Percentiles rank a stretch among this genome's conserved stretches.
These are phyloP conservation scores for Pyrus pyrifolia DNA, from an alignment of 306 rosid genomes.

Conservation along the genomic window DNA sequence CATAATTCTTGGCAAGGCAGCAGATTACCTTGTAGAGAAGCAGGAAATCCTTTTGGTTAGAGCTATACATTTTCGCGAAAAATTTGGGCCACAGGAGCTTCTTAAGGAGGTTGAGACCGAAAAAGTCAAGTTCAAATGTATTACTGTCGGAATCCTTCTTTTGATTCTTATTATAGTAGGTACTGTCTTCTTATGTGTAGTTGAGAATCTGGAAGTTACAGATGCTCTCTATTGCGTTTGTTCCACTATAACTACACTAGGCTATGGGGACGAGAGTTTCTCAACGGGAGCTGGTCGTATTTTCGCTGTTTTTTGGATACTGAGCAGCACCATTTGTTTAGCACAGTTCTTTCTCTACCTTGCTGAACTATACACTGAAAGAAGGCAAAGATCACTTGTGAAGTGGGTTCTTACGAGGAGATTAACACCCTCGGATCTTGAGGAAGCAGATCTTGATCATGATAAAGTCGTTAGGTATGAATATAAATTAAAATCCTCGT, in stretches of 20 bases:
- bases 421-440: slow-evolving; percentile 54
- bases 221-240: slow-evolving; percentile 82
- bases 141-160: slow-evolving; percentile 30
- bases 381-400: slow-evolving; percentile 48
- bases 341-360: slow-evolving; percentile 71
- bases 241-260: slow-evolving; percentile 77
- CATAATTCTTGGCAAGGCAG: slow-evolving; percentile 62
- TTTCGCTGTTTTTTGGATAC: slow-evolving; percentile 79
- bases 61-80: slow-evolving; percentile 35
- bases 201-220: slow-evolving; percentile 45
- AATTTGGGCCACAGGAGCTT: slow-evolving; percentile 28
- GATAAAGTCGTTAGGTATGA: slow-evolving; percentile 63
- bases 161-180: slow-evolving; percentile 43
- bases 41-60: slow-evolving; percentile 52
- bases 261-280: slow-evolving; percentile 84
- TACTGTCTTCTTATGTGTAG: slow-evolving; percentile 34
- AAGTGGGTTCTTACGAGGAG: slow-evolving; percentile 51
- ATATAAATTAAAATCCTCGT: background rate
- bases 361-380: slow-evolving; percentile 59
- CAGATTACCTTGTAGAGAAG: slow-evolving; percentile 71
- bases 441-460: slow-evolving; percentile 78
- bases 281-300: slow-evolving; percentile 48
- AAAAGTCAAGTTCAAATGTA: slow-evolving; percentile 52
- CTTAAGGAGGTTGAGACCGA: slow-evolving; percentile 36
- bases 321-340: slow-evolving; percentile 70